These are phyloP conservation scores for Aspergillus japonicus DNA, from an alignment of 2,329 filamentous ascomycete species.

Conservation along the genomic window DNA sequence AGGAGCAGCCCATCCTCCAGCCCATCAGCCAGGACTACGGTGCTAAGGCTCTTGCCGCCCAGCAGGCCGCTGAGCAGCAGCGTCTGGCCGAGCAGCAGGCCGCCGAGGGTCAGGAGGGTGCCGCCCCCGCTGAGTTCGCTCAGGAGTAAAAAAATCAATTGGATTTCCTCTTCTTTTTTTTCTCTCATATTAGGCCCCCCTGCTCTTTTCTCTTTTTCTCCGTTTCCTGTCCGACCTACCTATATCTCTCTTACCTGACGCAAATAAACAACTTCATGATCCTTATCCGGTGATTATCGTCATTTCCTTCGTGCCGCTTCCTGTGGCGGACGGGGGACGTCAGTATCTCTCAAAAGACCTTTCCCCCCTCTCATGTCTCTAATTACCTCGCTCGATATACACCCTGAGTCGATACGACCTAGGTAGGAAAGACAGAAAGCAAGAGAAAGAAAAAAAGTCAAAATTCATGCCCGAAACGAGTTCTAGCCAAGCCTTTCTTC, in stretches of 20 bases:
- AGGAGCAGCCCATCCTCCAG: constrained; percentile 92
- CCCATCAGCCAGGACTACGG: constrained; percentile 98
- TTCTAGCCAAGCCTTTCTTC: neutral
- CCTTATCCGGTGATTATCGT: neutral
- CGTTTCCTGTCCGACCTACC: constrained; percentile 32
- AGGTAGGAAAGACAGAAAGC: constrained; percentile 5
- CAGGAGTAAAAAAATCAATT: constrained; percentile 44
- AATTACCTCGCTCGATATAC: neutral
- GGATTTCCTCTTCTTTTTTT: constrained; percentile 23
- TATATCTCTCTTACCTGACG: constrained; percentile 34
- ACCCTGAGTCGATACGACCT: neutral
- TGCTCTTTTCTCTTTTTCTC: constrained; percentile 27
- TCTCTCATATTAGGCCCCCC: constrained; percentile 26
- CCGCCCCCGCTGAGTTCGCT: constrained; percentile 44
- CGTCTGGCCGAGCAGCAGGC: constrained; percentile 60
- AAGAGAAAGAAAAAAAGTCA: neutral
- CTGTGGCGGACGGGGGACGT: neutral
- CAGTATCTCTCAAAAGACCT: neutral
- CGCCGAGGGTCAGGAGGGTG: constrained; percentile 46
- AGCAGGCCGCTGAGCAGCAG: constrained; percentile 56
- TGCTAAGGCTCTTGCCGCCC: constrained; percentile 75
- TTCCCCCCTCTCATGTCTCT: neutral
- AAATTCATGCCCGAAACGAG: neutral
- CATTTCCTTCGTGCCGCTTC: neutral
- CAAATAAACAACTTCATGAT: constrained; percentile 38